Base-by-base conservation (phyloP, 257 asterid species). In the Lycium ferocissimum region DNA sequence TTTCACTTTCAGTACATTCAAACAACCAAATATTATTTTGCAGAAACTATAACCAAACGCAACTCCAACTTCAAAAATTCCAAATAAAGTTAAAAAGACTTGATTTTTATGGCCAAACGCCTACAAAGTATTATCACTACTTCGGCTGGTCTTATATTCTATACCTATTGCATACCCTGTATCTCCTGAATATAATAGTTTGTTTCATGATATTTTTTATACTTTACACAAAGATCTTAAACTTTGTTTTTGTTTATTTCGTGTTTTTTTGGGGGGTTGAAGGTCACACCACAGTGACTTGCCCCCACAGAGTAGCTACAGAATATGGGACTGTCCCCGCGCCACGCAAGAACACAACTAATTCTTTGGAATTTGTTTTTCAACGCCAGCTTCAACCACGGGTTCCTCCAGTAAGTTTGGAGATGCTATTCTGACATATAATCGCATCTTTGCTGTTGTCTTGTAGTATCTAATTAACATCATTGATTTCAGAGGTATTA, bases 251-350 rank as follows among this genome's bases (percentile, higher is more conserved):
- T 8, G 26, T 37, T 7, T 59, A 5, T 5, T n/a, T 83, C 40
- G 79, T 83, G 9, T 9, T 9, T 78, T 66, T 72, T 79, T 20
- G 91, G 79, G 87, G 80, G 79, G 67, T 86, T 89, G 89, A 88
- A 96, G 99, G 99, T 83, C 99, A 96, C 89, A 96, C 98, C 26
- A 95, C 99, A 11, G 82, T 96, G 87, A 87, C 83, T 71, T 96
- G 99, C 90, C 98, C 99, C 7, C 98, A 96, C 89, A 90, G 95
- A 85, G 97, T 94, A 84, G 94, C 97, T 61, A 93, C 95, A 17
- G 99, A 94, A 72, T 91, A 82, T 80, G 98, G 98, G 72, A 98
- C 92, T 61, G 84, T 91, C 65, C 97, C 99, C 49, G 96, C 96
- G 26, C 91, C 94, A n/a, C 87, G 85, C 59, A 95, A 90, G 91